These are phyloP conservation scores for Orbilia brochopaga DNA, from an alignment of 2,329 filamentous ascomycete species.

Conservation along the genomic window DNA sequence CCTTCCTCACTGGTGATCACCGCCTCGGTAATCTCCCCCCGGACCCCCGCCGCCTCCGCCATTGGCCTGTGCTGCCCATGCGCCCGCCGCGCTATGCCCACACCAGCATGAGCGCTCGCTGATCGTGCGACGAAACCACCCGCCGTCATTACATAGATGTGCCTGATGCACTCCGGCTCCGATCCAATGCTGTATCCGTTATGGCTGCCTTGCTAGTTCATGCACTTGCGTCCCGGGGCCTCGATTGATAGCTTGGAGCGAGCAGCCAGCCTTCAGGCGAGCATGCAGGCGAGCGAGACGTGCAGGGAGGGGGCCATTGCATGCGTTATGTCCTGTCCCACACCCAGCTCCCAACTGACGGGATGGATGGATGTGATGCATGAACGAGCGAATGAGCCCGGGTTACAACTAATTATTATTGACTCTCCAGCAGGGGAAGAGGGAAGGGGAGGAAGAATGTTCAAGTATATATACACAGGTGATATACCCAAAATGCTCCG, in stretches of 20 bases:
- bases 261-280: no score
- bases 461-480: neutral
- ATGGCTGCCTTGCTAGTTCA: no score
- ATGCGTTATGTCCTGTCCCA: neutral
- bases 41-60: no score
- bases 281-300: neutral
- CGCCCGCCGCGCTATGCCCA: slow-evolving; percentile 26
- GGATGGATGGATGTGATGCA: no score
- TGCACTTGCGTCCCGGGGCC: no score
- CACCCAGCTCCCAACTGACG: no score
- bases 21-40: slow-evolving; percentile 37
- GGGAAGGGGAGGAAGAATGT: no score
- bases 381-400: no score
- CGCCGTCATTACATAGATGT: slow-evolving; percentile 20
- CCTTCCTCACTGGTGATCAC: neutral
- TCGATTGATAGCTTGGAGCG: no score
- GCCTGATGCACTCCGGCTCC: slow-evolving; percentile 3
- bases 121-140: slow-evolving; percentile 26
- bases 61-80: neutral
- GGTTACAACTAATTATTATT: no score
- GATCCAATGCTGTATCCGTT: neutral
- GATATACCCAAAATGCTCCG: slow-evolving; percentile 35
- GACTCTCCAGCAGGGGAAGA: no score
- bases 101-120: slow-evolving; percentile 34
- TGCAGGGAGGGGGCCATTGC: slow-evolving; percentile 1